Conservation (phyloP, 805 yeast species). For the Blastobotrys chiropterorum region DNA sequence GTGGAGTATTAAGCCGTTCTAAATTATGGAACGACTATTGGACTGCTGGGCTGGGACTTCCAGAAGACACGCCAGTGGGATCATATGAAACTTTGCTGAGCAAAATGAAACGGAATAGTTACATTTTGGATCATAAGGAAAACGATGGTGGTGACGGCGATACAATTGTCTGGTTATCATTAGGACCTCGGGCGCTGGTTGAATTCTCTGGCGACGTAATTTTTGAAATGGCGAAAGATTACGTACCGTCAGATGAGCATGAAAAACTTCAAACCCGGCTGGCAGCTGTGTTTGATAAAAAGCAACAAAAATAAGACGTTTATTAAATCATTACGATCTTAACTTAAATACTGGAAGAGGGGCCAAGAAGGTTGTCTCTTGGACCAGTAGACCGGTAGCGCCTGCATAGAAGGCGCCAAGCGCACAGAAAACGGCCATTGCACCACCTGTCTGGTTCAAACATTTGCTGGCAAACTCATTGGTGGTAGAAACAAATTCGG, state of each 20-base stretch:
- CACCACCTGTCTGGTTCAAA: neutral
- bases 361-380: neutral
- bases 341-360: neutral
- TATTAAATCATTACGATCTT: neutral
- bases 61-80: neutral
- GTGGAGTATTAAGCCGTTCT: slow-evolving; percentile 3
- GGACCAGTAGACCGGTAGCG: neutral
- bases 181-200: neutral
- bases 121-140: neutral
- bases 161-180: neutral
- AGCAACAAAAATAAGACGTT: neutral
- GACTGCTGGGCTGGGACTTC: neutral
- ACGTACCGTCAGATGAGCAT: neutral
- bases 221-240: neutral
- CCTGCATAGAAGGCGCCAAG: neutral
- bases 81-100: neutral
- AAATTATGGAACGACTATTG: neutral
- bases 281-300: neutral
- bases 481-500: neutral
- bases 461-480: neutral
- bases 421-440: neutral
- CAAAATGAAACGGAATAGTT: neutral
- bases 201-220: neutral
- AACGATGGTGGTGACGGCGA: neutral
- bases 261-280: neutral